Evolutionary conservation across 179 eudicot genomes (phyloP), one percentile per base, ranked within the genome.

Genomic region (Silene vulgaris): DNA sequence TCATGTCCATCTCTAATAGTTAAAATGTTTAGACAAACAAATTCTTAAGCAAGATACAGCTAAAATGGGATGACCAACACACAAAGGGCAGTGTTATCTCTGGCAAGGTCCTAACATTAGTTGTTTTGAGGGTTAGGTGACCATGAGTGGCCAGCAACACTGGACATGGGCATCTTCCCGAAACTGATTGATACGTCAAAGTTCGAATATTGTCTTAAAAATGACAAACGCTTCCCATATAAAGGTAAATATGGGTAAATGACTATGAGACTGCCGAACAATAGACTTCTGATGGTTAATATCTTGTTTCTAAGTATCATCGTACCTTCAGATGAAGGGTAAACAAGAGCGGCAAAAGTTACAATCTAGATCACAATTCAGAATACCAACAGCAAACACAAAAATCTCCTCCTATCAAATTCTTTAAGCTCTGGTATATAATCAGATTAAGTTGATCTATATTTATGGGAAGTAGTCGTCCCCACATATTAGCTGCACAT

Each of bases 301-400:
- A 7, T 64, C 29, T 73, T 9, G 4, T 6, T 50, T 64, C 14
- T 67, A 45, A 65, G 0, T 35, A 35, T 8, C 40, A n/a, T 3
- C 11, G 35, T 35, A 35, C 66, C 32, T 17, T 45, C 28, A 60
- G 68, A 35, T 3, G 3, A 35, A 3, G 26, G 32, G 30, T 40
- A 7, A 71, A 61, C 20, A 77, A 52, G 35, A 52, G 14, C 17
- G 7, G 40, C 16, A 56, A 5, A 14, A 40, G 37, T 66, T 40
- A 59, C 74, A 21, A 60, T 59, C 29, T 16, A 21, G 0, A 74
- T 59, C 66, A 57, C 35, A 40, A n/a, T 21, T 68, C 72, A 40
- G n/a, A 57, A 35, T 21, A 59, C 29, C 45, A 69, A 73, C 74
- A 21, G 12, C 20, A 48, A 56, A 56, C 8, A 23, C n/a, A 12